A percentile compares a stretch with the other conserved stretches of the same genome.
These are phyloP conservation scores for Raphanus raphanistrum DNA, from an alignment of 345 rosid species.

Conservation along the genomic window DNA sequence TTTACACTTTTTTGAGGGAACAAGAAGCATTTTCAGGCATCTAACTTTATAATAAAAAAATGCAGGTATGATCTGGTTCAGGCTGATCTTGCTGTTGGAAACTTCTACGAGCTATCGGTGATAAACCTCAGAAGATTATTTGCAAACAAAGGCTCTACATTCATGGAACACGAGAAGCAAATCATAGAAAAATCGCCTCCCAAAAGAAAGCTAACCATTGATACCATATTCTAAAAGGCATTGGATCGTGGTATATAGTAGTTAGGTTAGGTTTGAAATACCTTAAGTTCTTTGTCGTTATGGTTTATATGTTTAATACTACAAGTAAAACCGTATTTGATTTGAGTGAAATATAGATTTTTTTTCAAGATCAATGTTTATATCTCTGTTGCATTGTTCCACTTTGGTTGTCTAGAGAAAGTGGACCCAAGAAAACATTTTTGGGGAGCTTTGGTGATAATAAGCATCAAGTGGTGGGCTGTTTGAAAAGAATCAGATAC, in stretches of 20 bases:
- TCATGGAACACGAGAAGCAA: slow-evolving; percentile 91
- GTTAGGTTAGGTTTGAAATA: slow-evolving; percentile 24
- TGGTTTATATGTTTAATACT: slow-evolving; percentile 16
- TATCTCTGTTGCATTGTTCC: background rate
- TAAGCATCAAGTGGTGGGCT: slow-evolving; percentile 40
- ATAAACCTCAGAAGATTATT: slow-evolving; percentile 86
- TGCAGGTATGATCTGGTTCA: slow-evolving; percentile 90
- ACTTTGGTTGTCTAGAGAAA: slow-evolving; percentile 15
- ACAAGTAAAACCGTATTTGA: background rate
- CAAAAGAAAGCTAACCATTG: slow-evolving; percentile 77
- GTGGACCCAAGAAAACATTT: slow-evolving; percentile 39
- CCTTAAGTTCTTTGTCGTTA: background rate
- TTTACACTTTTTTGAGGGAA: background rate
- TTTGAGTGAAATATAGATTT: slow-evolving; percentile 5
- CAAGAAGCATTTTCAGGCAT: background rate
- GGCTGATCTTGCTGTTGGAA: slow-evolving; percentile 85
- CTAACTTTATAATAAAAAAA: slow-evolving; percentile 15
- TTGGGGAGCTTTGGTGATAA: slow-evolving; percentile 27
- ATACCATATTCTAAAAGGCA: slow-evolving; percentile 67
- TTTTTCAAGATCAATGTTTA: slow-evolving; percentile 11
- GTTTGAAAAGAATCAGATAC: slow-evolving; percentile 35
- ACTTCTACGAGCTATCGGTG: slow-evolving; percentile 84
- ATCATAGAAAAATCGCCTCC: slow-evolving; percentile 69
- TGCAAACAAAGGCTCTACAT: slow-evolving; percentile 82
- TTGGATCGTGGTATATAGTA: slow-evolving; percentile 13